Evolutionary conservation across 2,329 filamentous ascomycete species (phyloP), one percentile per base, ranked within the genome.

Genomic region (Emergomyces africanus): DNA sequence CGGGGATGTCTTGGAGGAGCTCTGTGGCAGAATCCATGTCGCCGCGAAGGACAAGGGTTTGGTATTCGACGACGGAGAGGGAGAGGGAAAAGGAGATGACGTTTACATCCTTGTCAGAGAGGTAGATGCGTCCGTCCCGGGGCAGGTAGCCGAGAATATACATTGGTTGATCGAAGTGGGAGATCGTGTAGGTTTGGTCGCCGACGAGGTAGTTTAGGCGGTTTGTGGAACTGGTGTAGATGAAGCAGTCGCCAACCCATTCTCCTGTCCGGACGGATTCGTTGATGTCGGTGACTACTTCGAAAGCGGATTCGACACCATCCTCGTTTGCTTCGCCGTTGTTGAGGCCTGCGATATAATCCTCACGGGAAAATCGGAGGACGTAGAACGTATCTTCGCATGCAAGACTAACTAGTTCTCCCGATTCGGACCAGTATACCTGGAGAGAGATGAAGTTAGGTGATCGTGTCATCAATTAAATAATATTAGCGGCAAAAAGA

Each of bases 231-330:
- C 95, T 97, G 59, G 94, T 96, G 81, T 97, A 99, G 72, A 97
- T 91, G 80, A 99, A 96, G 78, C 92, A 96, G 77, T 99, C 94
- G 63, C 94, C 94, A 60, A 99, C 89, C 94, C 94, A 99, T 77
- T 95, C 89, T 66, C 92, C 94, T 23, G 92, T 96, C 64, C 89
- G 88, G 57, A 97, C 90, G 64, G 82, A 89, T 76, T 97, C 94
- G 70, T 87, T 92, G 69, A 96, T 90, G 71, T 97, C 94, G 28
- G 91, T 96, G 58, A 97, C 89, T 33, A 97, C 88, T 70, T 97
- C 94, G 66, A 99, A 96, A 5, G 94, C 94, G 28, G 91, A 83
- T 77, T 99, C 94, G 5, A 96, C 92, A 59, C 94, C 94, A 72
- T 96, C 92, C 65, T 87, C 84, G 60, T 97, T 92, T 8, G 90